Evolutionary conservation across 2,329 filamentous ascomycete genomes (phyloP), one percentile per base, ranked within the genome.

Genomic region (Akanthomyces lecanii): DNA sequence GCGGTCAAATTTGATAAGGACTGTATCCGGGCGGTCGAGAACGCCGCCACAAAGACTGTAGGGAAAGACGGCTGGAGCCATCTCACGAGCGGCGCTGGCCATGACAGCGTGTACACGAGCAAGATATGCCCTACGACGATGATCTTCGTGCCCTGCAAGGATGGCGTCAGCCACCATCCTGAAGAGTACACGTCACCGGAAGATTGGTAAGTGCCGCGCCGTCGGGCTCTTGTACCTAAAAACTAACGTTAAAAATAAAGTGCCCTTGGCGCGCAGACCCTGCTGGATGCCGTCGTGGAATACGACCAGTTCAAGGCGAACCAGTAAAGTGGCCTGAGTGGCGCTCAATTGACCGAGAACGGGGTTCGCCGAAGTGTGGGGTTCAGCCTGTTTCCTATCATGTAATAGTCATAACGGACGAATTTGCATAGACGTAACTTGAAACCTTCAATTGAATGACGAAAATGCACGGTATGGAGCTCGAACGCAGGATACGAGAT

Each of bases 1-100:
- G 85, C 86, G 0, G 82, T 86, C 0, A 81, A 80, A 28, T 92
- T 92, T 71, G 80, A 90, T 65, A 73, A 81, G 0, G 84, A 87
- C 66, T 91, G 89, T 68, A 87, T 91, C 59, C 72, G 78, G 5
- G 88, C 86, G 25, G 86, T 91, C 1, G 78, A 82, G 63, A 76
- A 82, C 53, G 84, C 86, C 40, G 85, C 86, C 0, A 73, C 73
- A 45, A 80, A 79, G 3, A 76, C 86, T 8, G 82, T 85, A 1
- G 81, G 82, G 50, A 70, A 78, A 23, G 73, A 78, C 69, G 78
- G 65, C 40, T 72, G 67, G 69, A 64, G 53, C 23, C 68, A 71
- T 8, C 69, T 79, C 3, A 72, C 72, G 5, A 78, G 75, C 63
- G 76, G 76, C 23, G 76, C 76, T 3, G 73, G 74, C 4, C 76